Evolutionary conservation across 2,329 filamentous ascomycete species (phyloP).

Genomic region (Rutstroemia sp.): DNA sequence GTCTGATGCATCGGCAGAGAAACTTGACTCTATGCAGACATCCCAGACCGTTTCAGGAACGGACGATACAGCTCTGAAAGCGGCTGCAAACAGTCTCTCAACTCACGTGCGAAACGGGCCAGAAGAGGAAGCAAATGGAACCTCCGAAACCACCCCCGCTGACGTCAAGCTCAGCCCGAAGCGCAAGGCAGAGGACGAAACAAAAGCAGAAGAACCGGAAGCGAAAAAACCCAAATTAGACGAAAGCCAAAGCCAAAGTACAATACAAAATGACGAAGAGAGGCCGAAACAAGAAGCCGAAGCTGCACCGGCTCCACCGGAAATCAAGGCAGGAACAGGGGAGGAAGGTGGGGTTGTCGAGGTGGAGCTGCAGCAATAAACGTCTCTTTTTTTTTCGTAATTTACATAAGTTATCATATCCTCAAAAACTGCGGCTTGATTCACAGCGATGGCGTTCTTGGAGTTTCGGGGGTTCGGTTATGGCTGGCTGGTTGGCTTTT

Average conservation of each 20-base stretch:
- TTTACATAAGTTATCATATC: too few species aligned
- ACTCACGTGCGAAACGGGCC: conserved; percentile 17
- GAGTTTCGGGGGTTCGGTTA: too few species aligned
- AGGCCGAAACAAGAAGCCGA: background rate
- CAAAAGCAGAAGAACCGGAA: background rate
- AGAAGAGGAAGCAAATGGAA: conserved; percentile 1
- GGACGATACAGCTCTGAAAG: conserved; percentile 22
- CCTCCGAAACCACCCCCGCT: background rate
- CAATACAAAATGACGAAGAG: background rate
- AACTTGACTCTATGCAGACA: background rate
- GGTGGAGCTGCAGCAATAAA: background rate
- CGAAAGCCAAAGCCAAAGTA: background rate
- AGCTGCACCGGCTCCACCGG: background rate
- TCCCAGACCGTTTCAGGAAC: conserved; percentile 10
- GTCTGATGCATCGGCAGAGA: background rate
- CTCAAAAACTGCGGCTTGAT: too few species aligned
- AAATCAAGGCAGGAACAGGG: background rate
- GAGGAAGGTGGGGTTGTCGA: background rate
- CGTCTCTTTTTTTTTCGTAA: too few species aligned
- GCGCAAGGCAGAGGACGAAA: conserved; percentile 7
- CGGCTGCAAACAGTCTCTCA: conserved; percentile 23
- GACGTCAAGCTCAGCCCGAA: conserved; percentile 4
- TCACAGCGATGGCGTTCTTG: too few species aligned
- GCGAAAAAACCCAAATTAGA: conserved; percentile 2
- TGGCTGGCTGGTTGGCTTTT: too few species aligned